Base-by-base conservation (phyloP, 306 rosid genomes). In the Albizia julibrissin region DNA sequence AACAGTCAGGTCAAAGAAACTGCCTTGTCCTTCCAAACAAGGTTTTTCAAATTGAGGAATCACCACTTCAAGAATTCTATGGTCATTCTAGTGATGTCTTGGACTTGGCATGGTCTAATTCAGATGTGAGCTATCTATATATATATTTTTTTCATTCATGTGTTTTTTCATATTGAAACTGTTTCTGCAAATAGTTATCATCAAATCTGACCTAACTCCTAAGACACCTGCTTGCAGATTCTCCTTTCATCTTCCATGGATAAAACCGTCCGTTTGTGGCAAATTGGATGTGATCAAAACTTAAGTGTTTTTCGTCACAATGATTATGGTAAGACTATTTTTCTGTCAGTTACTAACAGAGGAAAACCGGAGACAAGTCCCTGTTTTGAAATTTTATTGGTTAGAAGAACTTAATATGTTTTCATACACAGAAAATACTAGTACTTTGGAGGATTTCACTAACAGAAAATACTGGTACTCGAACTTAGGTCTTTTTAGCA, bases 241-340 rank as follows among this genome's bases (percentile, higher is more conserved):
- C 92, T 95, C 33, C 89, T 95, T 86, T 95, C 99, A 22, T 81
- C 96, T n/a, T 95, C 99, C n/a, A 89, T 50, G 91, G 99, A 95
- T 87, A 89, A 88, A 86, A 93, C 97, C 6, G 99, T 93, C 71
- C 91, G 98, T 26, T 79, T 91, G 73, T 93, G 99, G 99, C 83
- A 83, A 88, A 83, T 93, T 24, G 96, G 94, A 72, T 84, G 77
- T 31, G 10, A 83, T 85, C 81, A 80, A 67, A 88, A 97, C 84
- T 89, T 83, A 27, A 46, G 81, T 47, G 87, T 91, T 75, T 93
- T 95, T 85, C 80, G 29, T 79, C 99, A 95, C 87, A 91, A 80
- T 71, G 90, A 95, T 67, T 93, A 92, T 43, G 99, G 99, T 92
- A 89, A 79, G 78, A 69, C 9, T 54, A 15, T 64, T 12, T 62